phyloP scores from a whole-genome alignment of 2,329 filamentous ascomycete species.

The Diplodia scrobiculata region DNA sequence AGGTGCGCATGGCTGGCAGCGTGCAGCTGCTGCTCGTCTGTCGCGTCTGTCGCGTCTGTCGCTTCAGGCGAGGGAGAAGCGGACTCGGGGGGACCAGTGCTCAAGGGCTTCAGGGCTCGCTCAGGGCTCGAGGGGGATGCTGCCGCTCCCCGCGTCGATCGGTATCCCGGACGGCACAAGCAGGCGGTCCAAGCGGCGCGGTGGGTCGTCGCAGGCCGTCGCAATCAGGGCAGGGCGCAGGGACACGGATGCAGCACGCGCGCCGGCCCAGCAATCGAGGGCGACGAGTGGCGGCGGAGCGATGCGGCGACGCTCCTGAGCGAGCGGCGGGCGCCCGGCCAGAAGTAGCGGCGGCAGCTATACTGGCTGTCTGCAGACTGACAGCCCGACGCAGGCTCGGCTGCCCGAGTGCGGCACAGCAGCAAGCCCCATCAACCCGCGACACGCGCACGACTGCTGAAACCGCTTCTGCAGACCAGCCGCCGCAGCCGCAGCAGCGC shows the following conservation, averaged over 20 bases:
- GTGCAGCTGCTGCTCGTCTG: conserved; percentile 8
- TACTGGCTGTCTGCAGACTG: not conserved
- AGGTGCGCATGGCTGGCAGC: conserved; percentile 16
- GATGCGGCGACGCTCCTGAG: conserved; percentile 5
- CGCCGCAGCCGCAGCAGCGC: not conserved
- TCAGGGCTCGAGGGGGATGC: conserved; percentile 4
- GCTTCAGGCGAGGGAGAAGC: conserved; percentile 2
- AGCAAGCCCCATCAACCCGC: conserved; percentile 23
- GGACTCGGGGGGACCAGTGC: conserved; percentile 23
- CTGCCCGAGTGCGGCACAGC: not conserved
- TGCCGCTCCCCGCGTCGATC: conserved; percentile 25
- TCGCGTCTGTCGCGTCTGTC: not conserved
- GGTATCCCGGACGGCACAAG: conserved; percentile 1
- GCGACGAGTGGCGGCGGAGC: not conserved
- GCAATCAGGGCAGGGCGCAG: not conserved
- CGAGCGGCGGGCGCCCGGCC: not conserved
- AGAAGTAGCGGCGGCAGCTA: conserved; percentile 9
- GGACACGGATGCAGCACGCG: conserved; percentile 5
- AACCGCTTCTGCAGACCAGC: conserved; percentile 12
- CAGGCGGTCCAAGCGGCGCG: not conserved
- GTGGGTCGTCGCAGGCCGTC: not conserved
- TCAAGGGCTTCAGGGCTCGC: not conserved
- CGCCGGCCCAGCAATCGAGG: not conserved
- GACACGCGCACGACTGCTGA: conserved; percentile 21
- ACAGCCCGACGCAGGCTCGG: not conserved